Evolutionary conservation across 805 yeast species (phyloP), one percentile per base, ranked within the genome.

Genomic region (Yamadazyma laniorum): DNA sequence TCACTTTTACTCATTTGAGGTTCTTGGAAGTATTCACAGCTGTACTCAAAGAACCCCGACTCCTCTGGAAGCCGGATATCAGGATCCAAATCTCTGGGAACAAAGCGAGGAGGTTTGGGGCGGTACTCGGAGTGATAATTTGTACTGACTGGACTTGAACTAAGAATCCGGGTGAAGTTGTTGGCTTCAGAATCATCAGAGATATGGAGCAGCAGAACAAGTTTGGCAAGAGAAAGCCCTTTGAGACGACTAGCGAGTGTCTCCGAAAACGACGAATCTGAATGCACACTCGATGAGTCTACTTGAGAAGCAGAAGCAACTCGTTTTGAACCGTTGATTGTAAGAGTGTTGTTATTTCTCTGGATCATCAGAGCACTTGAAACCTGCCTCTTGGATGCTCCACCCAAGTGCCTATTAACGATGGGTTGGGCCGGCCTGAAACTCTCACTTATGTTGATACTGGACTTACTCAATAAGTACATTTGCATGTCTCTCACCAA

Each of bases 11-110:
- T 80, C 82, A 90, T 82, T 55, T 91, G 98, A 0, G 99, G 97
- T 55, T 90, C 98, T 53, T 90, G 95, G 65, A 91, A 93, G 54
- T 89, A 90, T 58, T 93, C 99, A 42, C 87, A 77, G 50, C 85
- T 77, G 58, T 82, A 85, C 35, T 82, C 85, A 44, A 85, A 75
- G 50, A 85, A 83, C 5, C 77, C 76, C 7, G 87, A 80, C 4
- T 68, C 67, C 8, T 77, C 56, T 1, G 87, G 84, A 3, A 83
- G 51, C 4, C 61, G 63, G n/a, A 34, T 32, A 3, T 32, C 19
- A n/a, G 33, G 30, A 14, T 18, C 28, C 9, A 47, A 28, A 37
- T 65, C 67, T 27, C 72, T 47, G 18, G 62, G 58, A 7, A 47
- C 59, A 47, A 72, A 81, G 18, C 83, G 63, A 5, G 86, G 80